Base-by-base conservation (phyloP, 495 filamentous ascomycete genomes). In the Penicillium soppii region DNA sequence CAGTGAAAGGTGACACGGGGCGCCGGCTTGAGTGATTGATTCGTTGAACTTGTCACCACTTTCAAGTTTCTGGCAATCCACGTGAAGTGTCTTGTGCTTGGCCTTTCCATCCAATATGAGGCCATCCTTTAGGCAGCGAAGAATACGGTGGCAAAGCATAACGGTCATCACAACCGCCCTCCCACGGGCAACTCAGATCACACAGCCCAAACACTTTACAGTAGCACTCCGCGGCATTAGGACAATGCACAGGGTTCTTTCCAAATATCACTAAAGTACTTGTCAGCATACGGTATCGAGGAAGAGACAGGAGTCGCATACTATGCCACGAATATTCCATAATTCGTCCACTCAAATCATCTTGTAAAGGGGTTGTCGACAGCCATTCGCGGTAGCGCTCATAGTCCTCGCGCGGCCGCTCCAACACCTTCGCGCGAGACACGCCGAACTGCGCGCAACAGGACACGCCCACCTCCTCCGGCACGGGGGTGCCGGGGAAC, bases 371-470 rank as follows among this genome's bases (percentile, higher is more conserved):
- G 20, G 86, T 89, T 9, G 77, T 58, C 12, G 77, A 23, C 29
- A 89, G 54, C 86, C 86, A 90, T 9, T 79, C 65, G 19, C 82
- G 67, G 57, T 70, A 86, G 4, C 69, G 70, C 42, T 75, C 55
- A 47, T 88, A 90, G 21, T 83, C 80, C 33, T 74, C 75, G 50
- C 67, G 70, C 4, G 81, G 62, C 1, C 58, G 65, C 46, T 72
- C 59, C 16, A 53, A 59, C 3, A 89, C 70, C 33, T 75, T 74
- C 9, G 77, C 76, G n/a, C 79, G 65, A 4, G 80, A 79, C 0
- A 88, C 84, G 0, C 79, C 86, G 55, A 90, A 89, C 62, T 90
- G 87, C n/a, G 84, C 80, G 56, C 85, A 90, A 63, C 87, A 90
- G 7, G 80, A 75, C 0, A 76, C 77, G 0, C 73, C 82, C 2